Conservation (phyloP, 108 stramenopile species). For the Nannochloropsis gaditana region DNA sequence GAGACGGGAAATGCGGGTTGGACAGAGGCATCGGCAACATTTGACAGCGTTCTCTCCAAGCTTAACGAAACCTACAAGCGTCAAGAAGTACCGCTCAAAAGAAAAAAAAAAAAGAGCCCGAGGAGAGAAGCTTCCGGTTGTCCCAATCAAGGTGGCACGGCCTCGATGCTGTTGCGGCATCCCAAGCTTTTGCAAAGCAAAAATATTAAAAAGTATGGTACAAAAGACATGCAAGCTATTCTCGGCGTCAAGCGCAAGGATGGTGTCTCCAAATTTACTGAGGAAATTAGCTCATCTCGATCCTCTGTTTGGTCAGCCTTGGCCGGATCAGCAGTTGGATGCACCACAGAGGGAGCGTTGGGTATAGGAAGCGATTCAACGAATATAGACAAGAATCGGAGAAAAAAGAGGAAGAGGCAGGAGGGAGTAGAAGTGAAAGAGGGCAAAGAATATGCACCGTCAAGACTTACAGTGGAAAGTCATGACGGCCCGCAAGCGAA, state of each 20-base stretch:
- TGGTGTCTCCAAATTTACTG: not conserved
- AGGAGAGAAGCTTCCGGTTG: conserved; percentile 28
- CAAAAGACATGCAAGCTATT: conserved; percentile 47
- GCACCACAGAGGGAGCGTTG: not conserved
- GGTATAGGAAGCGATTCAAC: not conserved
- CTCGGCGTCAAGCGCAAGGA: conserved; percentile 38
- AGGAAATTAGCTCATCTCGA: not conserved
- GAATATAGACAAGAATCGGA: not conserved
- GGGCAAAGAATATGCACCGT: not conserved
- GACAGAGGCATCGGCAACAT: conserved; percentile 45
- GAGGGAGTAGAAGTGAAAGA: conserved; percentile 41
- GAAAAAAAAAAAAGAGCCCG: conserved; percentile 45
- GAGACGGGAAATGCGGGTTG: conserved; percentile 51
- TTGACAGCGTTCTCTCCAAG: conserved; percentile 48
- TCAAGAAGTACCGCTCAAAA: conserved; percentile 22
- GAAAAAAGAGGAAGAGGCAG: conserved; percentile 15
- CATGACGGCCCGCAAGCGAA: too few relatives aligned
- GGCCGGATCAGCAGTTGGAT: conserved; percentile 24
- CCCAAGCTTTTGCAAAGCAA: conserved; percentile 40
- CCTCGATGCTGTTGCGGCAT: conserved; percentile 23
- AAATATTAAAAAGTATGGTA: conserved; percentile 37
- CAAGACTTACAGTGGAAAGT: too few relatives aligned
- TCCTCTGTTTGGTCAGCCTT: not conserved
- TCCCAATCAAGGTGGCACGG: not conserved
- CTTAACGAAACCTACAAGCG: conserved; percentile 41